A percentile compares a stretch with the other conserved stretches of the same genome.
Conservation (phyloP, 2,329 filamentous ascomycete species). For the Penicillium sp. region DNA sequence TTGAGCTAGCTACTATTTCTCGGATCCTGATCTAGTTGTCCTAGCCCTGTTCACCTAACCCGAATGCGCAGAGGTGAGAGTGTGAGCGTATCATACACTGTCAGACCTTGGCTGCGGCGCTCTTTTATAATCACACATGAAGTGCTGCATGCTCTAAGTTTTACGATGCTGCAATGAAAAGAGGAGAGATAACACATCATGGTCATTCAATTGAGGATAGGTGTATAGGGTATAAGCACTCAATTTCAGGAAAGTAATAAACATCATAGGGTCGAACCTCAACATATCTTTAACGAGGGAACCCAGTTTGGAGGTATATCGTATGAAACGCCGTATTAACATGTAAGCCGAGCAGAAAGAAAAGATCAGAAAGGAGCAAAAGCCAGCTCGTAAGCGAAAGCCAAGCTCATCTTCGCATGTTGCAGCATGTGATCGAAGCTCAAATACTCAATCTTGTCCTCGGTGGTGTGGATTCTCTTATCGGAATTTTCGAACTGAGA, state of each 20-base stretch:
- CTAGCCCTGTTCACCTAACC: too few relatives aligned
- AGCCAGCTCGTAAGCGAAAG: slow-evolving; percentile 79
- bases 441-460: slow-evolving; percentile 69
- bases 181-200: background rate
- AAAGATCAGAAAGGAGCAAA: slow-evolving; percentile 64
- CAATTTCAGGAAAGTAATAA: background rate
- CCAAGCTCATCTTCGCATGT: slow-evolving; percentile 80
- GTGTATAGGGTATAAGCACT: slow-evolving; percentile 1
- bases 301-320: slow-evolving; percentile 23
- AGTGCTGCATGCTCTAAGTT: too few relatives aligned
- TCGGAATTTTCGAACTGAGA: slow-evolving; percentile 60
- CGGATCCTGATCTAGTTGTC: too few relatives aligned
- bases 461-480: slow-evolving; percentile 70
- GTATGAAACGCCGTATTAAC: slow-evolving; percentile 16
- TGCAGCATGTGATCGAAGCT: slow-evolving; percentile 90
- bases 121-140: too few relatives aligned
- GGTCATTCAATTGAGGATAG: background rate
- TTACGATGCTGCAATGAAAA: background rate
- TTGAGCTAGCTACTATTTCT: too few relatives aligned
- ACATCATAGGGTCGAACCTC: slow-evolving; percentile 1
- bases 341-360: background rate
- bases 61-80: too few relatives aligned
- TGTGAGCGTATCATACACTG: too few relatives aligned
- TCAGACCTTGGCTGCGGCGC: too few relatives aligned
- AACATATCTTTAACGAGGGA: slow-evolving; percentile 2